Conservation (phyloP, 2,329 filamentous ascomycete species). For the Trichoderma arundinaceum region DNA sequence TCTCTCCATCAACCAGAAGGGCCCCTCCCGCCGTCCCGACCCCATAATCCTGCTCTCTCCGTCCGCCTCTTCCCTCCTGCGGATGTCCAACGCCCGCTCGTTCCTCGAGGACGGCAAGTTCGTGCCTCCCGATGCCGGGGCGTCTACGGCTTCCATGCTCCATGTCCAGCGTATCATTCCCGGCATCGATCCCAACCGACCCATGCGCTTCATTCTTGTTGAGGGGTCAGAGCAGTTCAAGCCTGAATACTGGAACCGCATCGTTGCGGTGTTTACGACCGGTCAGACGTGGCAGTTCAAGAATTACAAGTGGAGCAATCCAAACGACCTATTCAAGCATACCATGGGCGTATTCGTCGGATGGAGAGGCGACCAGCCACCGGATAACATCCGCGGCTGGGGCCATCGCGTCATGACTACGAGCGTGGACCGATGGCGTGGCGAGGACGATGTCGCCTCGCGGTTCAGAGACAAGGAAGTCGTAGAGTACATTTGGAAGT, state of each 20-base stretch:
- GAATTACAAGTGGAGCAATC: constrained; percentile 92
- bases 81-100: constrained; percentile 93
- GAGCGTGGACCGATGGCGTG: constrained; percentile 82
- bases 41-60: constrained; percentile 97
- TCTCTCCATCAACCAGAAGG: constrained; percentile 61
- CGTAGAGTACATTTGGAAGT: constrained; percentile 90
- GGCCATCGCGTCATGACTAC: constrained; percentile 81
- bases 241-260: constrained; percentile 94
- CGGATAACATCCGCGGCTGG: constrained; percentile 80
- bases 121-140: constrained; percentile 73
- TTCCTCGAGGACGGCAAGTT: constrained; percentile 89
- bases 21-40: constrained; percentile 61
- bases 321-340: constrained; percentile 87
- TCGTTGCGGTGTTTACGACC: constrained; percentile 96
- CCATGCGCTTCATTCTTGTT: constrained; percentile 92
- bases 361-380: constrained; percentile 83
- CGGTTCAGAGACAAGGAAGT: constrained; percentile 89
- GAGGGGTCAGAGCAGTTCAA: constrained; percentile 95
- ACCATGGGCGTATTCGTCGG: constrained; percentile 88
- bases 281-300: constrained; percentile 99
- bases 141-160: constrained; percentile 76
- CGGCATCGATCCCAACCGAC: constrained; percentile 69
- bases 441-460: constrained; percentile 58
- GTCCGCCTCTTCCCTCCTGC: constrained; percentile 90
- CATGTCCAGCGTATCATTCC: constrained; percentile 82